A percentile compares a stretch with the other conserved stretches of the same genome.
Conservation (phyloP, 768 basidiomycete species). For the Hygrophorus pudorinus region DNA sequence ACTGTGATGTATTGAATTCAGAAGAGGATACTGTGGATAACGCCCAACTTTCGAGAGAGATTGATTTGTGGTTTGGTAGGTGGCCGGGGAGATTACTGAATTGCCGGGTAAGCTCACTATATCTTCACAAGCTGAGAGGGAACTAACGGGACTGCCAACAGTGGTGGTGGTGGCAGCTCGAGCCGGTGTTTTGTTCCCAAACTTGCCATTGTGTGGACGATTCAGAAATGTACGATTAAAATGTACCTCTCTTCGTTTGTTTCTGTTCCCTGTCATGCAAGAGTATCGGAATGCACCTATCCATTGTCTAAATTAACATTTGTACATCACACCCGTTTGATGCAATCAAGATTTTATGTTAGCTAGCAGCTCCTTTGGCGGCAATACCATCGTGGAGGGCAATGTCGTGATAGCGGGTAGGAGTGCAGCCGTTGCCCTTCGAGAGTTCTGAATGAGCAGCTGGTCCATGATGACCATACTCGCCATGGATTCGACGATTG, state of each 20-base stretch:
- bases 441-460: conserved; percentile 81
- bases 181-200: conserved; percentile 51
- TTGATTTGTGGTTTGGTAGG: conserved; percentile 48
- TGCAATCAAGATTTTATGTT: neutral
- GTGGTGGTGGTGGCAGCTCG: conserved; percentile 84
- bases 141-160: conserved; percentile 16
- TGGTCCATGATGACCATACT: conserved; percentile 92
- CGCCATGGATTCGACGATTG: conserved; percentile 98
- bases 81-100: conserved; percentile 68
- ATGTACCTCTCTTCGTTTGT: neutral
- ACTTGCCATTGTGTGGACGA: conserved; percentile 57
- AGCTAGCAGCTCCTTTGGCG: conserved; percentile 21
- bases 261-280: neutral
- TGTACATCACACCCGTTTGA: neutral
- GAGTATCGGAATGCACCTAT: neutral
- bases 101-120: conserved; percentile 39
- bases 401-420: conserved; percentile 85
- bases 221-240: conserved; percentile 31
- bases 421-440: conserved; percentile 60
- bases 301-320: no score
- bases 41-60: conserved; percentile 32
- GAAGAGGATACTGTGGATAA: conserved; percentile 22
- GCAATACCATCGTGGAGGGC: conserved; percentile 85
- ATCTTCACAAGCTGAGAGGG: neutral
- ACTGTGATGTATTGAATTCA: conserved; percentile 13